A percentile compares a stretch with the other conserved stretches of the same genome.
These are phyloP conservation scores for Trifolium subterraneum DNA, from an alignment of 306 rosid species.

Conservation along the genomic window DNA sequence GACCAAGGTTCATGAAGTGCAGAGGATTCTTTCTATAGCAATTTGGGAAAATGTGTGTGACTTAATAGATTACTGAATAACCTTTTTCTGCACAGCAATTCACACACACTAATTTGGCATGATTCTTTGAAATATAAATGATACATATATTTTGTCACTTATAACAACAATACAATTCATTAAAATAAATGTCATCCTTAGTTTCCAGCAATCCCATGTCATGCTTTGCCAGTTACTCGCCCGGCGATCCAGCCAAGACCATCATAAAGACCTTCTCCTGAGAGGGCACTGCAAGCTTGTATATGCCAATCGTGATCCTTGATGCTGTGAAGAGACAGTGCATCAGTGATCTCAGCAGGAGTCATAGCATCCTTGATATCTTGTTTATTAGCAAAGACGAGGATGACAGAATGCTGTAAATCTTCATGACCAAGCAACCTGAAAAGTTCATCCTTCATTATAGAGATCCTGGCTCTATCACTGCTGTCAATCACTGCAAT, in stretches of 20 bases:
- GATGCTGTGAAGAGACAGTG: slow-evolving; percentile 92
- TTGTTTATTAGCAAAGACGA: slow-evolving; percentile 93
- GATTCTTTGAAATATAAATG: slow-evolving; percentile 44
- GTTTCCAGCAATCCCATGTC: slow-evolving; percentile 35
- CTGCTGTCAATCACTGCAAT: slow-evolving; percentile 94
- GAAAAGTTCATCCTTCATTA: slow-evolving; percentile 96
- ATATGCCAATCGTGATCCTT: slow-evolving; percentile 99
- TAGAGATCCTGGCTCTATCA: slow-evolving; percentile 86
- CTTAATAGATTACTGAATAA: slow-evolving; percentile 25
- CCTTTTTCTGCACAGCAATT: slow-evolving; percentile 34
- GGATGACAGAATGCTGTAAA: slow-evolving; percentile 78
- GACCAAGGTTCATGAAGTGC: slow-evolving; percentile 1
- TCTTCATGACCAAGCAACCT: slow-evolving; percentile 93
- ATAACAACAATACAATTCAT: slow-evolving; percentile 42
- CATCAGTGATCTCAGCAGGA: slow-evolving; percentile 96
- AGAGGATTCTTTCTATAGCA: slow-evolving; percentile 11
- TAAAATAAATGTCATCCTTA: slow-evolving; percentile 40
- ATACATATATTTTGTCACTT: slow-evolving; percentile 51
- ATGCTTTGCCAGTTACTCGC: slow-evolving; percentile 82
- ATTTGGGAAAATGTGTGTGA: not conserved
- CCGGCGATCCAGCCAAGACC: slow-evolving; percentile 97
- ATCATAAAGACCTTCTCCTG: slow-evolving; percentile 90
- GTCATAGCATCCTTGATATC: slow-evolving; percentile 99
- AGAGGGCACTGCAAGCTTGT: slow-evolving; percentile 96
- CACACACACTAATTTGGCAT: slow-evolving; percentile 46